phyloP scores from a whole-genome alignment of 1,284 basidiomycete genomes.

The Schizophyllum amplum region DNA sequence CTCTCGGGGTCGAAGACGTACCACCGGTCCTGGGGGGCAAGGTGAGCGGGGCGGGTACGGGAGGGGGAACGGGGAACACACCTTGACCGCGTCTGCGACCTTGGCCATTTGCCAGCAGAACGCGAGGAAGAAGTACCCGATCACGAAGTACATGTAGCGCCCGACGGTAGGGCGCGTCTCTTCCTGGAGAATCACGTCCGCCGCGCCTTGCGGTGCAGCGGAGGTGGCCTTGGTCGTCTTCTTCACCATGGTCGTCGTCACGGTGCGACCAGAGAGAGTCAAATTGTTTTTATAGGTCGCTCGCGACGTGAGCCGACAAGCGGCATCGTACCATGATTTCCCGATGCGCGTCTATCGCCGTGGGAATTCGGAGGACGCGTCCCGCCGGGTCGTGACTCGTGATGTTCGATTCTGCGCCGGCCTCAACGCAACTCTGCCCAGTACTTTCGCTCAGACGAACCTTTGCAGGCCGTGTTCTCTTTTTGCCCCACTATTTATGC shows the following conservation, averaged over 20 bases:
- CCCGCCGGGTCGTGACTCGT: too few species aligned
- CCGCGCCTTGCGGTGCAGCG: background rate
- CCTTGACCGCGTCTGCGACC: constrained; percentile 54
- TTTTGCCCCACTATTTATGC: background rate
- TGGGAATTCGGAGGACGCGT: background rate
- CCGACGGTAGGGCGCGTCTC: background rate
- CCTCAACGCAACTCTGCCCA: too few species aligned
- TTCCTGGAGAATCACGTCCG: too few species aligned
- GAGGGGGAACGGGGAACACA: constrained; percentile 17
- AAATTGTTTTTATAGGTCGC: background rate
- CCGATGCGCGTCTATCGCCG: too few species aligned
- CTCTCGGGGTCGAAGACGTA: constrained; percentile 66
- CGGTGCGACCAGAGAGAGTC: background rate
- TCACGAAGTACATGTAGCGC: background rate
- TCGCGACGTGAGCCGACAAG: background rate
- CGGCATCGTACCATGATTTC: background rate
- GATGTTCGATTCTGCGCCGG: too few species aligned
- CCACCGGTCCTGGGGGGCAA: constrained; percentile 35
- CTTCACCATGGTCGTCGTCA: background rate
- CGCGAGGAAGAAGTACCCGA: background rate
- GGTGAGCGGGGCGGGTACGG: background rate
- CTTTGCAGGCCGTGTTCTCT: background rate
- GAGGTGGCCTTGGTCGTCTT: background rate
- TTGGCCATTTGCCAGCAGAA: constrained; percentile 33
- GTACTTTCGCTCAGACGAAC: too few species aligned